A percentile compares a stretch with the other conserved stretches of the same genome.
These are phyloP conservation scores for Mollisia scopiformis DNA, from an alignment of 2,329 filamentous ascomycete species.

Conservation along the genomic window DNA sequence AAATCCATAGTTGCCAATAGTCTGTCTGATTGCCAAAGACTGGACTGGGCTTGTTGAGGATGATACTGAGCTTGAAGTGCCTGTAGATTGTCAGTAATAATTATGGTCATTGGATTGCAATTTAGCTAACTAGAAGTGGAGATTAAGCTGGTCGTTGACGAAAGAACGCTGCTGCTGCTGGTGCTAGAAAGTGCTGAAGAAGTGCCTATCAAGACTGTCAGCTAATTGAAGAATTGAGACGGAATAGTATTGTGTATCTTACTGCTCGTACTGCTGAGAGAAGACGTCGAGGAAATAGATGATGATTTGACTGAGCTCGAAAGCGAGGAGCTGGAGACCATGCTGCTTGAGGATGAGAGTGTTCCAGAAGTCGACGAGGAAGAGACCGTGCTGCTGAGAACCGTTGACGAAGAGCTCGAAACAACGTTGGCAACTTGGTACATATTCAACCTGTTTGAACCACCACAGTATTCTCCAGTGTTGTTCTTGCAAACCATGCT, in stretches of 20 bases:
- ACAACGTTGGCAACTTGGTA: background rate
- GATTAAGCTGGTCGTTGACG: background rate
- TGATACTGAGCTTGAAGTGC: background rate
- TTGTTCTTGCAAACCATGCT: slow-evolving; percentile 29
- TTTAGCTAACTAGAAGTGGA: background rate
- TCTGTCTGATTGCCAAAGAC: slow-evolving; percentile 33
- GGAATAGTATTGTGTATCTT: too few relatives aligned
- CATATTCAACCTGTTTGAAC: slow-evolving; percentile 11
- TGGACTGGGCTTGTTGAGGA: slow-evolving; percentile 19
- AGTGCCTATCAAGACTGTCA: too few relatives aligned
- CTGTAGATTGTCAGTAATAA: background rate
- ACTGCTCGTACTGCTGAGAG: too few relatives aligned
- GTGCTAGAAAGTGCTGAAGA: too few relatives aligned
- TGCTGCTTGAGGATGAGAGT: too few relatives aligned
- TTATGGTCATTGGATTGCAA: background rate
- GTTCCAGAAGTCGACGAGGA: background rate
- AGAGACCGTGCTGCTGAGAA: slow-evolving; percentile 5
- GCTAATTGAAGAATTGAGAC: too few relatives aligned
- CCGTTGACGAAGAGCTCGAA: background rate
- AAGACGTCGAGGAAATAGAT: too few relatives aligned
- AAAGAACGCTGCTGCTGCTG: background rate
- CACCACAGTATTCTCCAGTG: slow-evolving; percentile 30
- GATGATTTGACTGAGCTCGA: background rate
- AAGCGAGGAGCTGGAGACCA: background rate
- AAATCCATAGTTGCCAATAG: slow-evolving; percentile 47